These are phyloP conservation scores for Globisporangium spiculum DNA, from an alignment of 352 stramenopile species.

Conservation along the genomic window DNA sequence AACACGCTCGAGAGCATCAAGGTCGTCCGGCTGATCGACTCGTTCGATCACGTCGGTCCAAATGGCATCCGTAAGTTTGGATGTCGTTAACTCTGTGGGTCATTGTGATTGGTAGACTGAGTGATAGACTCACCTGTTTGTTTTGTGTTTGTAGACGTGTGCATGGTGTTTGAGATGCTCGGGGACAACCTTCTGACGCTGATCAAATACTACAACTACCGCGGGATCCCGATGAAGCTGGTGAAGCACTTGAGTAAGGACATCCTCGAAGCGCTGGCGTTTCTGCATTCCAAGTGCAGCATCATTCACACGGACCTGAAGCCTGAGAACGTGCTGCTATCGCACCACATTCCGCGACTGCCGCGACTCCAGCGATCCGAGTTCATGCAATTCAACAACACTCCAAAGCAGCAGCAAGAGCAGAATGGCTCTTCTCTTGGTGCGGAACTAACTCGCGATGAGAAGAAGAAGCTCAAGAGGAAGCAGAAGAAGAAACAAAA, in stretches of 20 bases:
- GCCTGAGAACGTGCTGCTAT: slow-evolving; percentile 98
- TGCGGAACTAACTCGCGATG: slow-evolving; percentile 64
- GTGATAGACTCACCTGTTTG: neutral
- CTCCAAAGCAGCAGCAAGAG: slow-evolving; percentile 45
- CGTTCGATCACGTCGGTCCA: slow-evolving; percentile 96
- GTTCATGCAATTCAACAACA: slow-evolving; percentile 42
- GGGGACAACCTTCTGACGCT: slow-evolving; percentile 98
- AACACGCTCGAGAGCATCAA: slow-evolving; percentile 31
- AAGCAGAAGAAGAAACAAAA: slow-evolving; percentile 94
- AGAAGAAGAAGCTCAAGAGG: slow-evolving; percentile 94
- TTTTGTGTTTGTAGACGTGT: slow-evolving; percentile 70
- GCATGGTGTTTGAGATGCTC: slow-evolving; percentile 99
- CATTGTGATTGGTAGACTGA: neutral
- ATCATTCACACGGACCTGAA: slow-evolving; percentile 99
- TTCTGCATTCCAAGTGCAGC: slow-evolving; percentile 95
- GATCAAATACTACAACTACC: slow-evolving; percentile 99
- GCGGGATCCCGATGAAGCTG: slow-evolving; percentile 93
- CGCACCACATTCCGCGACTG: slow-evolving; percentile 64
- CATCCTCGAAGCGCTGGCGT: slow-evolving; percentile 96
- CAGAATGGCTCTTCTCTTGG: neutral
- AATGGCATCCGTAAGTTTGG: slow-evolving; percentile 88
- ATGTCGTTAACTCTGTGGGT: neutral
- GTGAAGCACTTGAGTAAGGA: slow-evolving; percentile 94
- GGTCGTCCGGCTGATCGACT: slow-evolving; percentile 86
- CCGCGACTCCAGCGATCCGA: slow-evolving; percentile 59